These are phyloP conservation scores for Hericium alpestre DNA, from an alignment of 768 basidiomycete genomes.

Conservation along the genomic window DNA sequence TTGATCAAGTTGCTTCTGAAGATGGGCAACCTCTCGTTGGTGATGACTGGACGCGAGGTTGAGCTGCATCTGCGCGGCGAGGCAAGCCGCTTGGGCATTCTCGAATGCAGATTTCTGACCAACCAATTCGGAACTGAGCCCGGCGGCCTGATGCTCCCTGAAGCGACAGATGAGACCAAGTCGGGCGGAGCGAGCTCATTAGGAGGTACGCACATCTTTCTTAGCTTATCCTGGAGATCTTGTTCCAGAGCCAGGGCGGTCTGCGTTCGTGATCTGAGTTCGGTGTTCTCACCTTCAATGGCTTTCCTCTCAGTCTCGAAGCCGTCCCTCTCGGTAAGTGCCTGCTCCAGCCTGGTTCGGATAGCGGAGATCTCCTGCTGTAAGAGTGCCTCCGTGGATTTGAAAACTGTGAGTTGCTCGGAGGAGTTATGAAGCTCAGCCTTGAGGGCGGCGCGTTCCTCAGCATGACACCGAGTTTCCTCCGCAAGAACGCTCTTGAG, in stretches of 20 bases:
- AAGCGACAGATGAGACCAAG: too few relatives aligned
- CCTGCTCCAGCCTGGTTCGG: slow-evolving; percentile 31
- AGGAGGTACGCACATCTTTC: too few relatives aligned
- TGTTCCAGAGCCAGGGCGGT: neutral
- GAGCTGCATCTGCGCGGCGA: slow-evolving; percentile 50
- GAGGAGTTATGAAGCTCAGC: slow-evolving; percentile 11
- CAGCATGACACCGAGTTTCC: slow-evolving; percentile 2
- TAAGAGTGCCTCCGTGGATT: slow-evolving; percentile 19
- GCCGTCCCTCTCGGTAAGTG: slow-evolving; percentile 24
- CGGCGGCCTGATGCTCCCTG: too few relatives aligned
- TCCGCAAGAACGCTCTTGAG: slow-evolving; percentile 7
- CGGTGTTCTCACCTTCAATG: slow-evolving; percentile 47
- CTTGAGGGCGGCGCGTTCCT: slow-evolving; percentile 4
- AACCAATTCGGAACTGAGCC: neutral
- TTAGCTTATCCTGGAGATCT: too few relatives aligned
- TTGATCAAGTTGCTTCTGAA: slow-evolving; percentile 44
- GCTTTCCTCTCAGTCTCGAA: slow-evolving; percentile 40
- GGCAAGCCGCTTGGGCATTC: neutral
- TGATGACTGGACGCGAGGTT: slow-evolving; percentile 57
- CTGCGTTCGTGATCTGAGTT: slow-evolving; percentile 23
- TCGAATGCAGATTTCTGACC: neutral
- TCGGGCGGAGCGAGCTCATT: too few relatives aligned
- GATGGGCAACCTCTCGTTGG: slow-evolving; percentile 47
- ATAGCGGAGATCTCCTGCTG: slow-evolving; percentile 25
- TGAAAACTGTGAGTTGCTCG: slow-evolving; percentile 4